Base-by-base conservation (phyloP, 192 early-diverging fungal genomes). In the Mortierella hygrophila region DNA sequence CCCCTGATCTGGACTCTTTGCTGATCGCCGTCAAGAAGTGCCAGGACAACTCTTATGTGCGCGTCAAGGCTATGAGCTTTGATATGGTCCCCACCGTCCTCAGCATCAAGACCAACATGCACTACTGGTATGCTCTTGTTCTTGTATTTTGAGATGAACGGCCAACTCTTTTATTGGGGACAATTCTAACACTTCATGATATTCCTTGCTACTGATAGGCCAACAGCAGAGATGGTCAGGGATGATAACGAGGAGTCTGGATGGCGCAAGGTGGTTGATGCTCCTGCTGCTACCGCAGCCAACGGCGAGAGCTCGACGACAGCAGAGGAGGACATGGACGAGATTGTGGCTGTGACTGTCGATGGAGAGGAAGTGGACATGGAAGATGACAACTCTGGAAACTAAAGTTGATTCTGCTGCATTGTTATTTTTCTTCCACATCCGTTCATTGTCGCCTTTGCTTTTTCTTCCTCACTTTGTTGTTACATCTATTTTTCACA, bases 31-130 rank as follows among this genome's bases (percentile, higher is more conserved):
- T 95, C 11, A 86, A 89, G 78, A 79, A 89, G 41, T 82, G 94
- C 40, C 74, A 86, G 20, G 95, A 95, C 60, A 92, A 92, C 68
- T 88, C 84, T 2, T 97, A 95, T 85, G 93, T 95, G 15, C 89
- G 95, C 21, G 91, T 97, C 29, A 94, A 94, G 78, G 91, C 92
- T n/a, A 90, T 95, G 71, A 94, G 91, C 26, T 95, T 97, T 83
- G 96, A 97, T 75, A 92, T 91, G 78, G 93, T 96, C 5, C 95
- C 95, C 15, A 89, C 90, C 2, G 94, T 97, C n/a, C 75, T 95
- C 29, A 92, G 90, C 77, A 90, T 97, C 81, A 95, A 95, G 88
- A 92, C 92, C 47, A 92, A 92, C 44, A 77, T 90, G 74, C 94
- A 95, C 74, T 96, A 96, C 81, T 96, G 93, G 90, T 89, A 80